phyloP scores from a whole-genome alignment of 805 yeast genomes.

The Yamadazyma kitorensis region DNA sequence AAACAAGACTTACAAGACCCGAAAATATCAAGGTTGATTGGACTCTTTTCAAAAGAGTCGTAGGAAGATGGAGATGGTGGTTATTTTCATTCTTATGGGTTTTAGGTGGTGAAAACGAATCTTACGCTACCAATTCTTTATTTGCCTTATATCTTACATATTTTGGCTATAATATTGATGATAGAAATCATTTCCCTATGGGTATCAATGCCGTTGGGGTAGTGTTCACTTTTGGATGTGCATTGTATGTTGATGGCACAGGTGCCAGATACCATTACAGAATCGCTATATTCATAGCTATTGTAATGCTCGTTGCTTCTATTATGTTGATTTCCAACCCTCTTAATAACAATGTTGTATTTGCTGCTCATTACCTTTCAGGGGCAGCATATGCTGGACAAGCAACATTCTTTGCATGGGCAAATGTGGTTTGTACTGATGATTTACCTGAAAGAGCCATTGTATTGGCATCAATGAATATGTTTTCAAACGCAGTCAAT shows the following conservation, averaged over 20 bases:
- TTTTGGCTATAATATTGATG: slow-evolving; percentile 25
- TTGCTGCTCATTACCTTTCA: slow-evolving; percentile 54
- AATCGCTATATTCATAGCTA: slow-evolving; percentile 44
- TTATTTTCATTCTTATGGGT: slow-evolving; percentile 34
- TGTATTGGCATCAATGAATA: slow-evolving; percentile 63
- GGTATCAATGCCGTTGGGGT: slow-evolving; percentile 37
- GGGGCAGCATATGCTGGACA: slow-evolving; percentile 60
- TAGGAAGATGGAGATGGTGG: slow-evolving; percentile 37
- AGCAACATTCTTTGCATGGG: slow-evolving; percentile 62
- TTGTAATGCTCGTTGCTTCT: slow-evolving; percentile 42
- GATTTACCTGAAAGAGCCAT: slow-evolving; percentile 65
- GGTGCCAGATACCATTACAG: slow-evolving; percentile 47
- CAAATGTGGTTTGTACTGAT: slow-evolving; percentile 53
- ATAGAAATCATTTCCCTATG: slow-evolving; percentile 37
- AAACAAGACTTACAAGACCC: slow-evolving; percentile 35
- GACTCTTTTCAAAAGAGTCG: slow-evolving; percentile 41
- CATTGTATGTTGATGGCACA: slow-evolving; percentile 28
- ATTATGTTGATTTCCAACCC: slow-evolving; percentile 47
- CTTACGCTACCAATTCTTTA: slow-evolving; percentile 30
- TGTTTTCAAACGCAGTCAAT: slow-evolving; percentile 60
- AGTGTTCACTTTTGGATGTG: slow-evolving; percentile 24
- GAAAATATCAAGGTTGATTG: slow-evolving; percentile 24
- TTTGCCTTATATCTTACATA: slow-evolving; percentile 32
- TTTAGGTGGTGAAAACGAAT: slow-evolving; percentile 37
- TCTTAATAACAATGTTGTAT: slow-evolving; percentile 31